Conservation (phyloP, 1,284 basidiomycete genomes). For the Austroboletus niveus region DNA sequence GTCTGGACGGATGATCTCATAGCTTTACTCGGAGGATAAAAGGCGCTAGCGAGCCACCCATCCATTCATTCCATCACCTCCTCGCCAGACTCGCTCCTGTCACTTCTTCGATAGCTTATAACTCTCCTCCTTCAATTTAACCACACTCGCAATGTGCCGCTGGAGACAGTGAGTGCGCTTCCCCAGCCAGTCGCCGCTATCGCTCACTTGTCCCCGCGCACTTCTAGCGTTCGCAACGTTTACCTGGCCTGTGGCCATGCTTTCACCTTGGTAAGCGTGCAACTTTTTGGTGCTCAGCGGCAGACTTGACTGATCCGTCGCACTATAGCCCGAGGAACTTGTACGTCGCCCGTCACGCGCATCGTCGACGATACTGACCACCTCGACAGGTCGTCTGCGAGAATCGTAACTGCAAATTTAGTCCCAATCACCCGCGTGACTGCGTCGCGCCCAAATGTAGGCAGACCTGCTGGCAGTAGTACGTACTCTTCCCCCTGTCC, state of each 20-base stretch:
- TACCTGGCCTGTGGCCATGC: slow-evolving; percentile 40
- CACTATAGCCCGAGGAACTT: slow-evolving; percentile 31
- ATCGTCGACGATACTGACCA: slow-evolving; percentile 22
- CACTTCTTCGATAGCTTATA: slow-evolving; percentile 2
- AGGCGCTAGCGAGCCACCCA: slow-evolving; percentile 14
- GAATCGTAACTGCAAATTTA: slow-evolving; percentile 44
- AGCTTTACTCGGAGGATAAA: slow-evolving; percentile 27
- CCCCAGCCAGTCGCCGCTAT: background rate
- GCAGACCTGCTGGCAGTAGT: slow-evolving; percentile 51
- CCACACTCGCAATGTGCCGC: slow-evolving; percentile 33
- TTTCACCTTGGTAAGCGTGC: slow-evolving; percentile 35
- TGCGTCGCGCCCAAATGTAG: slow-evolving; percentile 42
- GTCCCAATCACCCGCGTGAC: slow-evolving; percentile 41
- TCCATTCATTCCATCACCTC: slow-evolving; percentile 13
- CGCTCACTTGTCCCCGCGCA: slow-evolving; percentile 1
- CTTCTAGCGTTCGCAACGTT: slow-evolving; percentile 41
- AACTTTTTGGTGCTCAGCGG: background rate
- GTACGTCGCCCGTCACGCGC: slow-evolving; percentile 13
- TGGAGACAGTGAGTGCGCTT: slow-evolving; percentile 36
- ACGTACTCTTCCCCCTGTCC: slow-evolving; percentile 4
- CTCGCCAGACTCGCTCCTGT: slow-evolving; percentile 1
- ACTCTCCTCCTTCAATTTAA: background rate
- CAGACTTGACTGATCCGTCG: slow-evolving; percentile 7
- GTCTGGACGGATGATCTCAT: slow-evolving; percentile 26
- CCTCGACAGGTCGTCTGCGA: slow-evolving; percentile 39